Conservation (phyloP, 768 basidiomycete species). For the Gloeophyllum trabeum region DNA sequence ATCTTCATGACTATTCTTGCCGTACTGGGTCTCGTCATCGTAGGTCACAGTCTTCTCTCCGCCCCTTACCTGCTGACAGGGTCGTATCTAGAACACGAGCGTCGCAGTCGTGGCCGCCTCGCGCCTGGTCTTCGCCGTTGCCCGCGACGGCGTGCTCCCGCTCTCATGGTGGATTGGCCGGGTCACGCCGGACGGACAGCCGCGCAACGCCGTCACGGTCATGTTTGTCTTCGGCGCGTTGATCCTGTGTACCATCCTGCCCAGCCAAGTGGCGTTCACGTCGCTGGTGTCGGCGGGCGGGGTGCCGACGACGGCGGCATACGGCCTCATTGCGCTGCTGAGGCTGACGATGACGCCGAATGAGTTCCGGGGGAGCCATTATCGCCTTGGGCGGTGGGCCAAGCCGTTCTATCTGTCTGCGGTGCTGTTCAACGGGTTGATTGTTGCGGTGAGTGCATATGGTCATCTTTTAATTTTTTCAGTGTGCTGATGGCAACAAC, state of each 20-base stretch:
- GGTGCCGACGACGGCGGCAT: slow-evolving; percentile 81
- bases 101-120: slow-evolving; percentile 84
- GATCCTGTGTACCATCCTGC: slow-evolving; percentile 80
- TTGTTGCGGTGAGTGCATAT: slow-evolving; percentile 53
- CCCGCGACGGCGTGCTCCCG: slow-evolving; percentile 88
- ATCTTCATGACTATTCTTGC: slow-evolving; percentile 86
- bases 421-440: slow-evolving; percentile 58
- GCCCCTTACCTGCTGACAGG: background rate
- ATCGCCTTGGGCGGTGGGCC: slow-evolving; percentile 55
- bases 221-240: slow-evolving; percentile 70
- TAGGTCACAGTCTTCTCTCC: slow-evolving; percentile 20
- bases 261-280: slow-evolving; percentile 86
- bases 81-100: slow-evolving; percentile 56
- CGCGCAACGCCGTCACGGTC: slow-evolving; percentile 77
- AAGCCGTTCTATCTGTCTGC: slow-evolving; percentile 61
- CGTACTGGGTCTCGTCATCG: slow-evolving; percentile 74
- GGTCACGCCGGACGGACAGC: slow-evolving; percentile 63
- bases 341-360: slow-evolving; percentile 71
- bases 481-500: slow-evolving; percentile 5
- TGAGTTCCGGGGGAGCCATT: slow-evolving; percentile 62
- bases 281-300: slow-evolving; percentile 82
- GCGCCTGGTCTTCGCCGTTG: slow-evolving; percentile 82
- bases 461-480: slow-evolving; percentile 1
- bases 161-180: slow-evolving; percentile 73
- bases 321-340: slow-evolving; percentile 70